phyloP scores from a whole-genome alignment of 441 rosid species.

The Arabidopsis lyrata region DNA sequence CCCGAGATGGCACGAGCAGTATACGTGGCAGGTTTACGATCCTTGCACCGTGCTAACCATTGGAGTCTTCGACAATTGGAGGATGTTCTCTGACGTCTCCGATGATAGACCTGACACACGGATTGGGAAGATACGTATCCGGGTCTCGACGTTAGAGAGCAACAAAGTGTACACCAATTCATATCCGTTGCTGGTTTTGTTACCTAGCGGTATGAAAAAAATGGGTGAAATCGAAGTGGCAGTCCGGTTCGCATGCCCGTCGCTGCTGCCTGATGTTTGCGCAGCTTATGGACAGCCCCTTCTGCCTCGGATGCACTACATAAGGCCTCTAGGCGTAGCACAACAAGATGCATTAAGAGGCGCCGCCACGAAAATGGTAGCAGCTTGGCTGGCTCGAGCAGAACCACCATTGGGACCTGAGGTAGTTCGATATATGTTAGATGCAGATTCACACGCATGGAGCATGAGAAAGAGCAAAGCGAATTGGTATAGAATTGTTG shows the following conservation, averaged over 20 bases:
- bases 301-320: slow-evolving; percentile 91
- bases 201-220: slow-evolving; percentile 73
- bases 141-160: slow-evolving; percentile 87
- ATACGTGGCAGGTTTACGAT: slow-evolving; percentile 98
- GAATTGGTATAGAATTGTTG: slow-evolving; percentile 91
- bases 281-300: slow-evolving; percentile 79
- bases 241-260: slow-evolving; percentile 82
- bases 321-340: slow-evolving; percentile 89
- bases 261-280: slow-evolving; percentile 77
- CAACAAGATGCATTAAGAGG: slow-evolving; percentile 94
- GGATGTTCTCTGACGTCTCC: slow-evolving; percentile 65
- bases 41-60: slow-evolving; percentile 88
- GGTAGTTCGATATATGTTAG: slow-evolving; percentile 89
- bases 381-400: slow-evolving; percentile 77
- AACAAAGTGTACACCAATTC: slow-evolving; percentile 88
- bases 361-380: slow-evolving; percentile 89
- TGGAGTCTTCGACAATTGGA: slow-evolving; percentile 91
- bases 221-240: slow-evolving; percentile 97
- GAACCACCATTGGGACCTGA: slow-evolving; percentile 92
- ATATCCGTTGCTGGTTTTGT: slow-evolving; percentile 73
- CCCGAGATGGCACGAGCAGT: slow-evolving; percentile 99
- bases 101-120: slow-evolving; percentile 65
- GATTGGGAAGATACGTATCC: slow-evolving; percentile 82
- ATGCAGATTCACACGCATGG: slow-evolving; percentile 93
- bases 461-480: slow-evolving; percentile 98